These are phyloP conservation scores for Silene noctiflora DNA, from an alignment of 179 eudicot species.

Conservation along the genomic window DNA sequence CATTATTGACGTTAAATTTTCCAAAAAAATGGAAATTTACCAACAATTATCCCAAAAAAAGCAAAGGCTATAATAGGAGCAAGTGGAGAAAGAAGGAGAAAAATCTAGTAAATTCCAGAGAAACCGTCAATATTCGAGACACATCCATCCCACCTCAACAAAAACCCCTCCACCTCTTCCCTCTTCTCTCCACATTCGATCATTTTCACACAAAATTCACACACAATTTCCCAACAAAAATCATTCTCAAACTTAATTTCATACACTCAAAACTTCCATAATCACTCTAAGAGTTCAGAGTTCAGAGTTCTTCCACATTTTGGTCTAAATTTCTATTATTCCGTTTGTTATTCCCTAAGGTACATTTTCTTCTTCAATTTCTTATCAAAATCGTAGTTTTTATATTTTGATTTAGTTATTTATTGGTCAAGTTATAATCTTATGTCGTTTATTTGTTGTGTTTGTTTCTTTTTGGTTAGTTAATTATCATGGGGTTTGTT, in stretches of 20 bases:
- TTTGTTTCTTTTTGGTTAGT: too few species aligned
- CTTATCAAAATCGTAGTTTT: not conserved
- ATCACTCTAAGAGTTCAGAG: too few species aligned
- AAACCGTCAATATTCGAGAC: slow-evolving; percentile 21
- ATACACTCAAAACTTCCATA: not conserved
- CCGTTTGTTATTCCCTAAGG: not conserved
- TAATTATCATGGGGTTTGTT: too few species aligned
- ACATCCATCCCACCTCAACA: slow-evolving; percentile 17
- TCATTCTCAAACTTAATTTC: not conserved
- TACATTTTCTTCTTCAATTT: not conserved
- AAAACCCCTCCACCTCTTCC: slow-evolving; percentile 11
- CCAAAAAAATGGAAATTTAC: too few species aligned
- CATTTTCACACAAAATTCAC: not conserved
- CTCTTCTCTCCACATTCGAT: not conserved
- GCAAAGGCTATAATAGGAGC: too few species aligned
- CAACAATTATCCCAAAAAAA: too few species aligned
- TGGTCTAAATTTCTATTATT: not conserved
- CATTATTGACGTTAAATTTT: too few species aligned
- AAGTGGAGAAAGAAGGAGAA: not conserved
- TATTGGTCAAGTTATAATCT: too few species aligned
- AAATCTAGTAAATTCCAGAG: slow-evolving; percentile 22
- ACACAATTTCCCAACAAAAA: not conserved
- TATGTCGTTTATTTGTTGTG: too few species aligned
- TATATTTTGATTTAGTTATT: too few species aligned
- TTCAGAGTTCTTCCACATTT: not conserved